Evolutionary conservation across 2,329 filamentous ascomycete species (phyloP), one percentile per base, ranked within the genome.

Genomic region (Pseudocercospora macadamiae): DNA sequence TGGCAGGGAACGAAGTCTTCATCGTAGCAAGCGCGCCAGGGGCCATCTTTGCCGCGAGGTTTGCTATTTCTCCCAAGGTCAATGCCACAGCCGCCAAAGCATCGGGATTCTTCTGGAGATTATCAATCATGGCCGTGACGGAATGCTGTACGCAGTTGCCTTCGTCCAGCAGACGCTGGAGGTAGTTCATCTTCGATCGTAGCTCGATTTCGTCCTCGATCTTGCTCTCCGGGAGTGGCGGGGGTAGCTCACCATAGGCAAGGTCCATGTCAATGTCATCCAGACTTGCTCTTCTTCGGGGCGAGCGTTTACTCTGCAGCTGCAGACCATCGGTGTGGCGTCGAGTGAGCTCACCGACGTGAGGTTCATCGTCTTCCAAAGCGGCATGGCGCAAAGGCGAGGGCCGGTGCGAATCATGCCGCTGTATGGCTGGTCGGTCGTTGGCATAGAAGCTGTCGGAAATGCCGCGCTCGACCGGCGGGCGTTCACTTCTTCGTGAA

Each of bases 21-120:
- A 97, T 78, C 1, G 88, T 79, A 9, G 83, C 79, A 5, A 99
- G 78, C 18, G 93, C 90, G 1, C 86, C 85, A 0, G 95, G 95
- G 0, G 89, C 90, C 83, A 97, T 88, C 73, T 96, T 96, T 52
- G 85, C 83, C 1, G 91, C 82, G 3, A 97, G 76, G 21, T 88
- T 88, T 61, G 90, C 95, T 64, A 99, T 89, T 76, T 99, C 95
- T 10, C 92, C 93, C 5, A 99, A 83, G 0, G 93, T 93, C 28
- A 99, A 83, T 0, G 93, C 96, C 1, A 99, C 93, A 7, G 95
- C 93, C 1, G 95, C 95, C 54, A 97, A 91, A 2, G 91, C 90
- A 65, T 99, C 91, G 0, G 95, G 93, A 73, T 88, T 93, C 80
- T 86, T 85, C 70, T 91, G 88, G 3, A 93, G 78, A 64, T 91